Evolutionary conservation across 768 basidiomycete genomes (phyloP), one percentile per base, ranked within the genome.

Genomic region (Holtermannia corniformis): DNA sequence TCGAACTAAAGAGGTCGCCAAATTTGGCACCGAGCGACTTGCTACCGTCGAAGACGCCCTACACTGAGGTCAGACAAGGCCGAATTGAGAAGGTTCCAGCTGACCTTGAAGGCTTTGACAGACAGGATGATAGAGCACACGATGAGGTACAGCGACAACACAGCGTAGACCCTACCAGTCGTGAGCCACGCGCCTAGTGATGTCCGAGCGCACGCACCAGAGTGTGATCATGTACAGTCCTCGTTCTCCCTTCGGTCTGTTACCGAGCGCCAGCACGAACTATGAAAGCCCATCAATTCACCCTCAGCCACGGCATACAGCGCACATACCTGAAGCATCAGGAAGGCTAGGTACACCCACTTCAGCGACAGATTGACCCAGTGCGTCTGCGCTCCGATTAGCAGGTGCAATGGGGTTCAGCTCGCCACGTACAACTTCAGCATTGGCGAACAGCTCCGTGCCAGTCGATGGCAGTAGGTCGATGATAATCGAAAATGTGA

Each of bases 401-500:
- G 56, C 41, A 41, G 4, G 2, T n/a, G 32, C 32, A 37, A 37
- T 20, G 13, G n/a, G 21, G 27, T 42, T 22, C 27, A 5, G 20
- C 22, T 44, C 22, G 14, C 20, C 12, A 75, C 87, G 53, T 65
- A 92, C 89, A 19, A 88, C 70, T 4, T 65, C 75, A 0, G 65
- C 74, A 25, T 81, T 90, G 41, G 87, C 88, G 58, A 95, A 95
- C 49, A 91, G 61, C 47, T 75, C 70, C 61, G 79, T 73, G 20
- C 65, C 58, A 7, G 63, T 56, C 12, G 64, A 72, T 63, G 70
- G 76, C 13, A 91, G 77, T 41, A 95, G 79, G 63, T 90, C 82
- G 78, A 93, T 87, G 71, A 93, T 88, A 73, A 93, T 92, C 56
- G 83, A 83, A 78, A 93, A 93, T n/a, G 91, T 92, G 53, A 95